Evolutionary conservation across 805 yeast species (phyloP), one percentile per base, ranked within the genome.

Genomic region (Saccharomycopsis vini): DNA sequence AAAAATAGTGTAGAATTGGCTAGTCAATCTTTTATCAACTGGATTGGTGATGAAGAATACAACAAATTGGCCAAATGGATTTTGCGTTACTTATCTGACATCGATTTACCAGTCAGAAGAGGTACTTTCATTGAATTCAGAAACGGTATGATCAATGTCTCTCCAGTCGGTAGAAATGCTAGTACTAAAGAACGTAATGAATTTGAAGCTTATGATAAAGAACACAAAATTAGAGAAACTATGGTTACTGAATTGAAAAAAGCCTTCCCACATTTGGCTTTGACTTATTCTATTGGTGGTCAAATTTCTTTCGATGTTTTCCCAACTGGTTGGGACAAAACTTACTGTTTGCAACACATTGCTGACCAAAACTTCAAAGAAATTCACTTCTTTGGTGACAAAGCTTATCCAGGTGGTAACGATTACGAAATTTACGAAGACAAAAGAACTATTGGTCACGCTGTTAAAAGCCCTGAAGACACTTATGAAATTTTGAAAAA

Each of bases 311-410:
- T 92, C 59, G 99, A 92, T 61, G 97, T 92, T 52, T 92, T 92
- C 90, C 99, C 99, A 72, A 86, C 96, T 52, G 98, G 99, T 61
- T 92, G 99, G 99, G 99, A 92, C 69, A 92, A 92, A 78, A 92
- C 99, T 50, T 92, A 90, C 73, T 86, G 95, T 67, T 77, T 92
- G 62, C 88, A 82, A 67, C 98, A 90, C 68, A 89, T 92, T 56
- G 86, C 69, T 58, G 66, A 72, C 49, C 96, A 90, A 67, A 79
- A 82, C 53, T 92, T 89, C 71, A 73, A 79, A 59, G 74, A 77
- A 56, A 87, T 92, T 58, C 97, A 92, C 72, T 92, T 92, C 79
- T 92, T 92, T 62, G 98, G 99, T 69, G 99, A 92, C 76, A 92
- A 92, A 76, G 75, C 95, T 54, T 83, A 83, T 73, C 66, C 79